Conservation (phyloP, 345 rosid genomes). For the Hibiscus syriacus region DNA sequence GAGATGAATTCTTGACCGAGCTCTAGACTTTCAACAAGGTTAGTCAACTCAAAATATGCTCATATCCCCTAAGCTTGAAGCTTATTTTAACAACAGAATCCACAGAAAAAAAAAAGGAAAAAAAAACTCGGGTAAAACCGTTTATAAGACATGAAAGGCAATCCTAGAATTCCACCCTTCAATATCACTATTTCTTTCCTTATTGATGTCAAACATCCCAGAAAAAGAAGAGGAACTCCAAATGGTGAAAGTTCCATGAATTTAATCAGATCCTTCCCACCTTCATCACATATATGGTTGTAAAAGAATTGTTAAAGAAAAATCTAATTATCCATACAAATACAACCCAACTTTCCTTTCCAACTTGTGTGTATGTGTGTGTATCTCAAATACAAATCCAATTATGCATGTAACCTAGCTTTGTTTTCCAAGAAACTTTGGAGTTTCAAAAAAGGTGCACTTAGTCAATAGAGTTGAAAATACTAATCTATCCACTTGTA, state of each 20-base stretch:
- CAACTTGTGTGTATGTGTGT: background rate
- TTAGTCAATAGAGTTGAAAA: background rate
- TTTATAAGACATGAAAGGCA: background rate
- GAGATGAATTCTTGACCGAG: background rate
- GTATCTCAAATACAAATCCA: background rate
- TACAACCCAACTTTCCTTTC: background rate
- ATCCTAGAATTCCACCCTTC: background rate
- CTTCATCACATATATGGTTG: background rate
- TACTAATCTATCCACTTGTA: background rate
- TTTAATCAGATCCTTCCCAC: background rate
- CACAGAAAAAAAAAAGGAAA: background rate
- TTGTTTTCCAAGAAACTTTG: background rate
- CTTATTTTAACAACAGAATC: background rate
- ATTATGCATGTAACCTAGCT: background rate
- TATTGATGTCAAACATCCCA: background rate
- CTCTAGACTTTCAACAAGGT: background rate
- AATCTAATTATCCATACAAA: background rate
- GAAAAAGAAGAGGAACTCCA: background rate
- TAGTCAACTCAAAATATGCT: background rate
- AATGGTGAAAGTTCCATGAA: conserved; percentile 4
- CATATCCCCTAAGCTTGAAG: background rate
- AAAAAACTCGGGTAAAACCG: background rate
- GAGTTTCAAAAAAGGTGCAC: background rate
- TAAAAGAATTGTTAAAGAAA: background rate
- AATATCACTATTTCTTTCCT: background rate